Evolutionary conservation across 768 basidiomycete genomes (phyloP).

Genomic region (Rhodocollybia butyracea): DNA sequence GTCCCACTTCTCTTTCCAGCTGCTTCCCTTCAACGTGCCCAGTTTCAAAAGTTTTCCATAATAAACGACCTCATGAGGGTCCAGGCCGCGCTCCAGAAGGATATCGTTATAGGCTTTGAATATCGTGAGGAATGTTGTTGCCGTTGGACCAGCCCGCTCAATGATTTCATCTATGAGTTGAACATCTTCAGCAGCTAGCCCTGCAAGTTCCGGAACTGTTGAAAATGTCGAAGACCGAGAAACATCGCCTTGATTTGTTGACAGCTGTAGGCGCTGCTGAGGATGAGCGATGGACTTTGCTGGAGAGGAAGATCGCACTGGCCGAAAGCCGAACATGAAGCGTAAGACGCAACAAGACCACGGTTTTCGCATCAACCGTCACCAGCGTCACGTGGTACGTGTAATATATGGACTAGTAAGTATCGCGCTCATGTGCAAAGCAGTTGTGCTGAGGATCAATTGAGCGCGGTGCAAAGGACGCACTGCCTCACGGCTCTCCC

Average conservation of each 20-base stretch:
- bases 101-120: constrained; percentile 85
- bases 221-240: constrained; percentile 39
- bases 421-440: too few relatives aligned
- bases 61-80: constrained; percentile 75
- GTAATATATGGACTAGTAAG: not conserved
- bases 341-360: not conserved
- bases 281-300: constrained; percentile 24
- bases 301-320: constrained; percentile 47
- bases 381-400: not conserved
- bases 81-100: constrained; percentile 69
- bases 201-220: constrained; percentile 44
- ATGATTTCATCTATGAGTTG: constrained; percentile 76
- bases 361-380: not conserved
- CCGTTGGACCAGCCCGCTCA: constrained; percentile 57
- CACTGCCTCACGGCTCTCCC: too few relatives aligned
- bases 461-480: too few relatives aligned
- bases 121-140: constrained; percentile 76
- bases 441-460: too few relatives aligned
- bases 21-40: constrained; percentile 73
- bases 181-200: constrained; percentile 55
- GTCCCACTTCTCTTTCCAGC: constrained; percentile 83
- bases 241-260: constrained; percentile 26
- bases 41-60: constrained; percentile 83
- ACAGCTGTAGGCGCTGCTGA: constrained; percentile 13
- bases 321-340: constrained; percentile 44